phyloP scores from a whole-genome alignment of 768 basidiomycete species.

The Gelatoporia subvermispora region DNA sequence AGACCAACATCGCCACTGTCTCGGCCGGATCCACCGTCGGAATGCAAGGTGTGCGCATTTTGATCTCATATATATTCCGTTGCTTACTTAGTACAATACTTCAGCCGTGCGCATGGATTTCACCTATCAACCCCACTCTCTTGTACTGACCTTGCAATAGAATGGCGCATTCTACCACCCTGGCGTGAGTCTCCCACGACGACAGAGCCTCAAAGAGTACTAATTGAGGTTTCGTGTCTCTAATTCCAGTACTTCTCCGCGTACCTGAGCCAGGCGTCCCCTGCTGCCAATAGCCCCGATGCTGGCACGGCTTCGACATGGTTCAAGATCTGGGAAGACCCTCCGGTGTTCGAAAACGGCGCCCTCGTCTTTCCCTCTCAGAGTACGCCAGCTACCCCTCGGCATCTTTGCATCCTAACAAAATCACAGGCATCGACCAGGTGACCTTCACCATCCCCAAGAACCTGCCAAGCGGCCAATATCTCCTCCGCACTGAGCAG shows the following conservation, averaged over 20 bases:
- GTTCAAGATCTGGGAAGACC: constrained; percentile 40
- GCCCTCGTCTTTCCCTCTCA: constrained; percentile 22
- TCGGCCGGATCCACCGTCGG: constrained; percentile 24
- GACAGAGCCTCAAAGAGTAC: neutral
- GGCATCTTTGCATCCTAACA: neutral
- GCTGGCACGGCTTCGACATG: constrained; percentile 39
- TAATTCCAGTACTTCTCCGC: constrained; percentile 21
- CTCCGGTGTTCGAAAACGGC: constrained; percentile 19
- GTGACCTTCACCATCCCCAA: constrained; percentile 28
- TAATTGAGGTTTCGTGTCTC: neutral
- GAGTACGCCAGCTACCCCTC: constrained; percentile 9
- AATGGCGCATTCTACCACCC: constrained; percentile 23
- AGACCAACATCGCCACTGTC: constrained; percentile 22
- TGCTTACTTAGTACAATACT: too few species aligned
- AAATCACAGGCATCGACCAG: constrained; percentile 11
- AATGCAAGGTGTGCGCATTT: constrained; percentile 15
- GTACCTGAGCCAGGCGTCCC: constrained; percentile 27
- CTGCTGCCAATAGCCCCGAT: constrained; percentile 20
- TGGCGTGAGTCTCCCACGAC: constrained; percentile 8
- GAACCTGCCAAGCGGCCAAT: constrained; percentile 27
- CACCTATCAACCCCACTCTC: neutral
- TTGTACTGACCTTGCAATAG: constrained; percentile 1
- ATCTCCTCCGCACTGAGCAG: constrained; percentile 30
- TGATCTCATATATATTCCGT: too few species aligned
- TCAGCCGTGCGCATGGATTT: too few species aligned